A percentile compares a stretch with the other conserved stretches of the same genome.
phyloP scores from a whole-genome alignment of 163 green algal species.

The Scenedesmus sp. region DNA sequence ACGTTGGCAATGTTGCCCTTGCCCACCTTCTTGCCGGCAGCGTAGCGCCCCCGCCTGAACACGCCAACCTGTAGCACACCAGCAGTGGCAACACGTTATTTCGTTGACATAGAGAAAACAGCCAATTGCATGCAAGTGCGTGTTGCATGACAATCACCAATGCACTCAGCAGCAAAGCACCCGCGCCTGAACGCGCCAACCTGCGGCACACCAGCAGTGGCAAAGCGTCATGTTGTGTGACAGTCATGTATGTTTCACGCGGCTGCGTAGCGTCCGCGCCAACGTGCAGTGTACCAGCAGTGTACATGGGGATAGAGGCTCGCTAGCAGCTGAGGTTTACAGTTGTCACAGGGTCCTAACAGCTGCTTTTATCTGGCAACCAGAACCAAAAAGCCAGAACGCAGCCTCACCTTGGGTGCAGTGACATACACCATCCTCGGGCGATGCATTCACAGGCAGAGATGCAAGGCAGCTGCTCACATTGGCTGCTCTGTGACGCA shows the following conservation, averaged over 20 bases:
- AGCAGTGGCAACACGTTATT: not conserved
- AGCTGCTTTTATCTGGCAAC: not conserved
- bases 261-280: no score
- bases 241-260: no score
- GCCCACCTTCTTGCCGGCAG: slow-evolving; percentile 88
- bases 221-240: not conserved
- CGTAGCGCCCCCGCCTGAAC: slow-evolving; percentile 83
- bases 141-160: no score
- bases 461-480: no score
- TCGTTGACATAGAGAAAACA: not conserved
- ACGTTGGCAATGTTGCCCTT: slow-evolving; percentile 75
- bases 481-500: no score
- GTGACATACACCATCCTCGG: slow-evolving; percentile 48
- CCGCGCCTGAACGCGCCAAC: not conserved
- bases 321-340: no score
- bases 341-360: not conserved
- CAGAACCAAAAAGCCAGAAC: not conserved
- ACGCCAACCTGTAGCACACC: slow-evolving; percentile 79
- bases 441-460: no score
- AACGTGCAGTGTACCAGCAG: no score
- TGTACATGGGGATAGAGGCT: no score
- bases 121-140: not conserved
- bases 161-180: not conserved
- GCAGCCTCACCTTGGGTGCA: slow-evolving; percentile 73
- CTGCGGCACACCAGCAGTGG: not conserved